A percentile compares a stretch with the other conserved stretches of the same genome.
These are phyloP conservation scores for Colletotrichum ledebouriae DNA, from an alignment of 2,329 filamentous ascomycete genomes.

Conservation along the genomic window DNA sequence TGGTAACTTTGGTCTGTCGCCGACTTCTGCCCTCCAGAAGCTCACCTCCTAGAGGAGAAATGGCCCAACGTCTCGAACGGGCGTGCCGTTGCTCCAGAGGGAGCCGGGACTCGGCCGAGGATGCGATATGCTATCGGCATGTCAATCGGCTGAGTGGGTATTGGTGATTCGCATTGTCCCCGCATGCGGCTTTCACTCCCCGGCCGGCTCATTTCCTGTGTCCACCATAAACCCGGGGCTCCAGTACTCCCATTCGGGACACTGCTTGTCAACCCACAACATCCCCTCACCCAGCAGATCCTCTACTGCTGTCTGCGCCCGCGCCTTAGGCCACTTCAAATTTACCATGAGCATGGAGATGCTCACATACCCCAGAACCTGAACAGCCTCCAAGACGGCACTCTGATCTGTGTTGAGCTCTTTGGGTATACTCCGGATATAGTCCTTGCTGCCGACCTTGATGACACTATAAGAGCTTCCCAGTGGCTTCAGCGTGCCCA, in stretches of 20 bases:
- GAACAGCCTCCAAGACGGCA: conserved; percentile 89
- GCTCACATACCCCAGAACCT: conserved; percentile 90
- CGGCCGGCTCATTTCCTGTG: conserved; percentile 46
- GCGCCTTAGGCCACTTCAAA: conserved; percentile 84
- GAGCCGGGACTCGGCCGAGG: background rate
- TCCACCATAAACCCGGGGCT: conserved; percentile 80
- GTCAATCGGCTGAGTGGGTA: conserved; percentile 17
- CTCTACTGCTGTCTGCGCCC: conserved; percentile 90
- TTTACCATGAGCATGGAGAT: conserved; percentile 91
- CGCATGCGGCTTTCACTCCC: conserved; percentile 39
- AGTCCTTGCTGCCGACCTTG: conserved; percentile 84
- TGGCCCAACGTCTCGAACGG: background rate
- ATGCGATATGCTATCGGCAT: background rate
- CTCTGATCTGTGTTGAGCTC: conserved; percentile 96
- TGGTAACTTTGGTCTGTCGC: no score
- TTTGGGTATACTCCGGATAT: conserved; percentile 93
- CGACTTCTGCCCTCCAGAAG: no score
- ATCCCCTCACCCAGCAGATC: conserved; percentile 90
- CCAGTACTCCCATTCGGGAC: conserved; percentile 93
- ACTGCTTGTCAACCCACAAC: conserved; percentile 94
- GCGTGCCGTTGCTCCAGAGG: background rate
- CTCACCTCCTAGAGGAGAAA: no score
- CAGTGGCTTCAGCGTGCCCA: conserved; percentile 87
- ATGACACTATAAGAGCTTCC: conserved; percentile 90
- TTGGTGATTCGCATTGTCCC: conserved; percentile 44